These are phyloP conservation scores for Trichopus zeylanicus DNA, from an alignment of 116 monocot genomes.

Conservation along the genomic window DNA sequence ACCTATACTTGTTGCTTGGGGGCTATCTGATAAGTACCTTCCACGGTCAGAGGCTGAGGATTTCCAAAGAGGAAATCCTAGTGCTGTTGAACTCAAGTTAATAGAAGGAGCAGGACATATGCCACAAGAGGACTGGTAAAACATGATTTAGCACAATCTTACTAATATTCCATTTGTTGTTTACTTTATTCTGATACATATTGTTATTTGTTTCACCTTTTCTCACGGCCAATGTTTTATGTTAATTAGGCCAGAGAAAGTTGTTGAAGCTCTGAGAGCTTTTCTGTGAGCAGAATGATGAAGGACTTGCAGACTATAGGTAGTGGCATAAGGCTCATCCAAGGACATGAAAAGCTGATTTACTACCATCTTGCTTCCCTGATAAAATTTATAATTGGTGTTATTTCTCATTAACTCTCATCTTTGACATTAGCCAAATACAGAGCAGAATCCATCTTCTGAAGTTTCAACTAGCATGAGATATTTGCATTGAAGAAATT, in stretches of 20 bases:
- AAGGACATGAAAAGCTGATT: not conserved
- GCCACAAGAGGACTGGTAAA: constrained; percentile 98
- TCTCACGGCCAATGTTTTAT: not conserved
- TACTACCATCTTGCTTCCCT: not conserved
- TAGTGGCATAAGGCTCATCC: not conserved
- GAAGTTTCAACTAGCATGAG: too few species aligned
- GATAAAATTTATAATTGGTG: not conserved
- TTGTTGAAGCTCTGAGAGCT: constrained; percentile 50
- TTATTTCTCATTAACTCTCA: not conserved
- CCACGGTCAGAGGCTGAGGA: constrained; percentile 53
- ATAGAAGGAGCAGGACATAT: constrained; percentile 98
- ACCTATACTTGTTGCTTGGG: constrained; percentile 81
- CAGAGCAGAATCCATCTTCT: not conserved
- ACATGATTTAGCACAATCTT: not conserved
- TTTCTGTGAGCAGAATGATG: constrained; percentile 47
- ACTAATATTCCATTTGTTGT: not conserved
- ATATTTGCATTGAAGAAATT: too few species aligned
- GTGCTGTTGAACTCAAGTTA: constrained; percentile 38
- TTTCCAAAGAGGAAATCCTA: constrained; percentile 65
- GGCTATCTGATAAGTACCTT: constrained; percentile 80
- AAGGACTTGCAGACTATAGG: not conserved
- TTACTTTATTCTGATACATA: not conserved
- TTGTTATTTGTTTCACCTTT: not conserved
- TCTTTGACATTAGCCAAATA: not conserved
- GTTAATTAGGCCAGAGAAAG: constrained; percentile 72